Conservation (phyloP, 139 green algal species). For the Tetradesmus lagerheimii region DNA sequence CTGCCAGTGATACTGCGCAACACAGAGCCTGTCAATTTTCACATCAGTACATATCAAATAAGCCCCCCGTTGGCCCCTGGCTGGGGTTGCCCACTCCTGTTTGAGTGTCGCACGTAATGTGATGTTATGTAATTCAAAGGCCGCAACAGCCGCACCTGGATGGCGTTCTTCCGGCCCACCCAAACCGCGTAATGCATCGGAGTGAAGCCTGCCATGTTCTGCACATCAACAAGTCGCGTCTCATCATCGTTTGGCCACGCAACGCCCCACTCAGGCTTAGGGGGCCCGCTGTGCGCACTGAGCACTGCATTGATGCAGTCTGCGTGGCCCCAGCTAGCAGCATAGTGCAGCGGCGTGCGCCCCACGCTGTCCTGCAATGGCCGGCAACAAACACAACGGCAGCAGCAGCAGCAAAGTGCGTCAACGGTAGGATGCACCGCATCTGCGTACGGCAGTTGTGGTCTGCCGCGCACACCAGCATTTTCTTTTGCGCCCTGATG, state of each 20-base stretch:
- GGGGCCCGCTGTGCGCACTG: neutral
- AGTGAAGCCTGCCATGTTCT: slow-evolving; percentile 51
- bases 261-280: slow-evolving; percentile 9
- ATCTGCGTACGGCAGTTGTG: too few relatives aligned
- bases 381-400: neutral
- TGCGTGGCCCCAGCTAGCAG: slow-evolving; percentile 53
- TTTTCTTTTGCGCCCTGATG: too few relatives aligned
- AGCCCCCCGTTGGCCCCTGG: too few relatives aligned
- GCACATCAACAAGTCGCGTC: slow-evolving; percentile 54
- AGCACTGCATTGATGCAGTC: slow-evolving; percentile 53
- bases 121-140: too few relatives aligned
- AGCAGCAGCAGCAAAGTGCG: too few relatives aligned
- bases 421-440: too few relatives aligned
- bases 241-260: slow-evolving; percentile 12
- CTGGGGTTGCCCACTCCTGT: too few relatives aligned
- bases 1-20: too few relatives aligned
- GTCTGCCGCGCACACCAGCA: too few relatives aligned
- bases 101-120: too few relatives aligned
- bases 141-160: slow-evolving; percentile 24
- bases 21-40: too few relatives aligned
- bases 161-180: slow-evolving; percentile 41
- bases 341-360: slow-evolving; percentile 58
- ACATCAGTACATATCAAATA: too few relatives aligned
- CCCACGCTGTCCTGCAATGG: slow-evolving; percentile 47
- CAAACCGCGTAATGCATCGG: slow-evolving; percentile 60